These are phyloP conservation scores for Cytospora mali DNA, from an alignment of 2,329 filamentous ascomycete genomes.

Conservation along the genomic window DNA sequence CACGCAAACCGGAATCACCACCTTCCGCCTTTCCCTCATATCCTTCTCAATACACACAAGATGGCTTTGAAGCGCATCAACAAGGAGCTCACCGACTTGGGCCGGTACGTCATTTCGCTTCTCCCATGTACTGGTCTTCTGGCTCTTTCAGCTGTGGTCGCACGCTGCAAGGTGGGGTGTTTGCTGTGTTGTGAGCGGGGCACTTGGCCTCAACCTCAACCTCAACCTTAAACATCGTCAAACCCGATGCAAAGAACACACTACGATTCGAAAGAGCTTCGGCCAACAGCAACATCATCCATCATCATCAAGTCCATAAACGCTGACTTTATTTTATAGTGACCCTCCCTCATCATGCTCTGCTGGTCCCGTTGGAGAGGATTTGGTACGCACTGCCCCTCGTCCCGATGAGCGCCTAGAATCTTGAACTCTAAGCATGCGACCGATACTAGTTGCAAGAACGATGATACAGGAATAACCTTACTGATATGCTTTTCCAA, in stretches of 20 bases:
- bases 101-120: slow-evolving; percentile 65
- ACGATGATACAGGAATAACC: slow-evolving; percentile 7
- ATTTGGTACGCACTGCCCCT: slow-evolving; percentile 73
- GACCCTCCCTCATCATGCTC: slow-evolving; percentile 99
- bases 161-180: slow-evolving; percentile 30
- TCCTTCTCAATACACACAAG: slow-evolving; percentile 37
- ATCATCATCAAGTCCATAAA: neutral
- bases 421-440: slow-evolving; percentile 3
- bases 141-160: slow-evolving; percentile 31
- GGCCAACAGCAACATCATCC: neutral
- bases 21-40: slow-evolving; percentile 32
- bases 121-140: slow-evolving; percentile 27
- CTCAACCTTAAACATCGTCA: neutral
- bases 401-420: slow-evolving; percentile 32
- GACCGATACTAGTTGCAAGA: slow-evolving; percentile 16
- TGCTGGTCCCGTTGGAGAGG: slow-evolving; percentile 93
- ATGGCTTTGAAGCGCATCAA: slow-evolving; percentile 95
- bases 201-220: slow-evolving; percentile 2
- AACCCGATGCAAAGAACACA: neutral
- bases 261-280: neutral
- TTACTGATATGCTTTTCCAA: slow-evolving; percentile 37
- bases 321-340: slow-evolving; percentile 54
- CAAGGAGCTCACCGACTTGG: slow-evolving; percentile 89
- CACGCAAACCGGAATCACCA: slow-evolving; percentile 27
- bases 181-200: slow-evolving; percentile 22